These are phyloP conservation scores for Arabidopsis thaliana DNA, from an alignment of 345 rosid genomes.

Conservation along the genomic window DNA sequence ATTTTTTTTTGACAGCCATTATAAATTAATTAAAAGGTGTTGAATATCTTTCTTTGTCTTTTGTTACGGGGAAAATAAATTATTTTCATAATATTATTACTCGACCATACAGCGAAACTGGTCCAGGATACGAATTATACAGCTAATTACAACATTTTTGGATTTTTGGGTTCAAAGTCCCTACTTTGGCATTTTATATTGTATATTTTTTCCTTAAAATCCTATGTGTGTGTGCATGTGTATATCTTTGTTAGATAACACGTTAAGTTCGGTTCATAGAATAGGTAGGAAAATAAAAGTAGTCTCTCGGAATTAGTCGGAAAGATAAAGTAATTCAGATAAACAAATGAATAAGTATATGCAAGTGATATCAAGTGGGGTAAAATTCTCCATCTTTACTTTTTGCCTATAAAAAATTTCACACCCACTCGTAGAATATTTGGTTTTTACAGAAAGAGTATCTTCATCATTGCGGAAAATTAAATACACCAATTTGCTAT, in stretches of 20 bases:
- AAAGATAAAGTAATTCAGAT: neutral
- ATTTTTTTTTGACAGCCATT: conserved; percentile 17
- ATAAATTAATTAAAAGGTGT: conserved; percentile 21
- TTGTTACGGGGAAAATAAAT: neutral
- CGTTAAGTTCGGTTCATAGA: conserved; percentile 28
- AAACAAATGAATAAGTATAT: neutral
- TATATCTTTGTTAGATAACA: conserved; percentile 18
- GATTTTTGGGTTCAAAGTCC: neutral
- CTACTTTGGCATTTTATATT: neutral
- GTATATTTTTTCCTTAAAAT: neutral
- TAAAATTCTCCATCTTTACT: conserved; percentile 11
- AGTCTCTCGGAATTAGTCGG: neutral
- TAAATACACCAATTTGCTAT: neutral
- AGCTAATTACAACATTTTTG: conserved; percentile 32
- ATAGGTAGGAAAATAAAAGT: conserved; percentile 36
- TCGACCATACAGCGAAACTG: conserved; percentile 38
- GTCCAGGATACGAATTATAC: conserved; percentile 34
- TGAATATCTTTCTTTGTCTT: conserved; percentile 19
- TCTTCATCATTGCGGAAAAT: conserved; percentile 25
- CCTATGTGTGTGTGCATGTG: neutral
- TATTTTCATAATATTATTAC: conserved; percentile 12
- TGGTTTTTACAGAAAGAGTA: conserved; percentile 10
- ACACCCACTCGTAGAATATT: neutral
- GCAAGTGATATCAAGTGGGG: conserved; percentile 20
- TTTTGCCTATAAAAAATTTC: conserved; percentile 14